A percentile compares a stretch with the other conserved stretches of the same genome.
Conservation (phyloP, 2,329 filamentous ascomycete species). For the Paecilomyces dactylethromorphus region DNA sequence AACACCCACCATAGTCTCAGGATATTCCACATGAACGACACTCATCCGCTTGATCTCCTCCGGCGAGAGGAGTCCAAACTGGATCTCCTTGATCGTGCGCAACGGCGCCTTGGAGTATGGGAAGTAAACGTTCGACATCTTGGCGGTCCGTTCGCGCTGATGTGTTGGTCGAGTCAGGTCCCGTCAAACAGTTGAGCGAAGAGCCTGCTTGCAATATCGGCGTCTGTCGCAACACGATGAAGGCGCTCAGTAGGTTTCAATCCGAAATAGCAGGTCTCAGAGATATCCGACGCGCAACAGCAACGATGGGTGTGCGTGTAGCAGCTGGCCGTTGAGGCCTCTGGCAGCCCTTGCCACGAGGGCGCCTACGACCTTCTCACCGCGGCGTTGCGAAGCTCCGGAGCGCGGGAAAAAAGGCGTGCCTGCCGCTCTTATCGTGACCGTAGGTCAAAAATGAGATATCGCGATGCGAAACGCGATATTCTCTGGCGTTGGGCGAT, state of each 20-base stretch:
- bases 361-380: constrained; percentile 37
- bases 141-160: constrained; percentile 36
- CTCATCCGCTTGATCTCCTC: constrained; percentile 99
- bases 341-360: constrained; percentile 44
- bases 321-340: constrained; percentile 38
- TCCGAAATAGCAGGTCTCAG: not conserved
- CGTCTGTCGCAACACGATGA: not conserved
- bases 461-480: constrained; percentile 39
- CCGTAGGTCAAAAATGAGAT: constrained; percentile 21
- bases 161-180: not conserved
- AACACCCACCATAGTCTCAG: constrained; percentile 79
- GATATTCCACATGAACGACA: constrained; percentile 90
- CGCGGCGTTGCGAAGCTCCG: constrained; percentile 28
- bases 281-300: constrained; percentile 2
- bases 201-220: not conserved
- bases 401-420: constrained; percentile 18
- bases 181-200: not conserved
- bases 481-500: constrained; percentile 27
- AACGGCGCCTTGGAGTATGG: constrained; percentile 89
- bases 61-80: constrained; percentile 94
- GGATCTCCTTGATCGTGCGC: constrained; percentile 97
- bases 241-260: not conserved
- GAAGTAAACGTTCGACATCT: constrained; percentile 89
- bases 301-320: constrained; percentile 26
- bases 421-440: constrained; percentile 19